Evolutionary conservation across 1,139 yeast species (phyloP).

Genomic region (Nadsonia starkeyi-henricii): DNA sequence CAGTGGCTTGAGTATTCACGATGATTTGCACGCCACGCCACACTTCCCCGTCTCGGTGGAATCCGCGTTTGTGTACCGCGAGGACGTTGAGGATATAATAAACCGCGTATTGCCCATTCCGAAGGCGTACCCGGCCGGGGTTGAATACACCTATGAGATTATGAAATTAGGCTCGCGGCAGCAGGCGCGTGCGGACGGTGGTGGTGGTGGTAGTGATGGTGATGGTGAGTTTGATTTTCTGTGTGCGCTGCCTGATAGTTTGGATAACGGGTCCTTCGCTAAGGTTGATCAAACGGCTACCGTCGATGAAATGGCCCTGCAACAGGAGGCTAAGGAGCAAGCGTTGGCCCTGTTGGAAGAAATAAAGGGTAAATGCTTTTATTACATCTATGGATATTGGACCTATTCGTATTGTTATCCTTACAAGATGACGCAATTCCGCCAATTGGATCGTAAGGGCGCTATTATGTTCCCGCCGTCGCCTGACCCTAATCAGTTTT

Average conservation of each 20-base stretch:
- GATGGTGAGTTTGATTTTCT: neutral
- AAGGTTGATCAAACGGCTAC: neutral
- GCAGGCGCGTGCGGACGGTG: no score
- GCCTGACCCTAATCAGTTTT: slow-evolving; percentile 24
- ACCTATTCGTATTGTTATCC: slow-evolving; percentile 46
- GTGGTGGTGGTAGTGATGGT: no score
- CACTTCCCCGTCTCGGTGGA: neutral
- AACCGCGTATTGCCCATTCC: neutral
- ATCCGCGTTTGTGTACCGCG: neutral
- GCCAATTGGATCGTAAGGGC: slow-evolving; percentile 18
- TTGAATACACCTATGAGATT: neutral
- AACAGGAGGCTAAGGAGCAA: slow-evolving; percentile 1
- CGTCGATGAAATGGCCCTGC: slow-evolving; percentile 1
- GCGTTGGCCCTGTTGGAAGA: slow-evolving; percentile 19
- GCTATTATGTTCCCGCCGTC: slow-evolving; percentile 14
- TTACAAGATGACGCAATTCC: slow-evolving; percentile 45
- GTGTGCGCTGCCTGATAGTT: neutral
- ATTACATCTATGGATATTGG: slow-evolving; percentile 44
- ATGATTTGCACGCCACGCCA: neutral
- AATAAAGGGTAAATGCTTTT: slow-evolving; percentile 23
- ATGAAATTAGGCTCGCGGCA: neutral
- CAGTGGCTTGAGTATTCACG: neutral
- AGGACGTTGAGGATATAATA: neutral
- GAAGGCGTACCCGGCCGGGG: neutral
- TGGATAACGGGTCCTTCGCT: neutral